Evolutionary conservation across 2,329 filamentous ascomycete species (phyloP).

Genomic region (Setomelanomma holmii): DNA sequence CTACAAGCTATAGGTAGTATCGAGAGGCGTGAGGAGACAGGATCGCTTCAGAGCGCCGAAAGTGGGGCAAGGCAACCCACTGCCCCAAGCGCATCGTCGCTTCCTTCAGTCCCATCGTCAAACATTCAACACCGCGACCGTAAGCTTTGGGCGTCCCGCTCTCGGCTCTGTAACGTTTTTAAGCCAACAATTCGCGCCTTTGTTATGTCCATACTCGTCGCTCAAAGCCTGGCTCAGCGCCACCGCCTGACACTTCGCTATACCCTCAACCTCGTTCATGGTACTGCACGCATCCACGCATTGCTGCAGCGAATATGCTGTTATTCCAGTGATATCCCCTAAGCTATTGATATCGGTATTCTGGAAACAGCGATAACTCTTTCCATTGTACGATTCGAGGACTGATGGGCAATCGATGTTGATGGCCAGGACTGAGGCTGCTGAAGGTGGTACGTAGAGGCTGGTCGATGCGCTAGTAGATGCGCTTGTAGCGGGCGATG

Average conservation of each 20-base stretch:
- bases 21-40: no score
- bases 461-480: background rate
- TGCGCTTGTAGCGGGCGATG: background rate
- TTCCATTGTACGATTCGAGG: background rate
- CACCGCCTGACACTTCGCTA: constrained; percentile 2
- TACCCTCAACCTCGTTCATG: background rate
- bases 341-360: background rate
- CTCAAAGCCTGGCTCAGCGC: background rate
- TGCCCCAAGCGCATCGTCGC: no score
- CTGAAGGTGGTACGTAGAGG: background rate
- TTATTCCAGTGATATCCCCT: constrained; percentile 10
- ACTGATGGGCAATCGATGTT: constrained; percentile 2
- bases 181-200: constrained; percentile 16
- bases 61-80: no score
- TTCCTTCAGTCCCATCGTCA: background rate
- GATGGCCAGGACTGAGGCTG: background rate
- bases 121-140: background rate
- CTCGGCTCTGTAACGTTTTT: background rate
- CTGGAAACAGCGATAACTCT: constrained; percentile 2
- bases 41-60: no score
- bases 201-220: background rate
- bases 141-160: background rate
- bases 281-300: constrained; percentile 12
- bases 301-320: constrained; percentile 8
- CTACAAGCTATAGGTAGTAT: no score